These are phyloP conservation scores for Zymoseptoria tritici DNA, from an alignment of 2,329 filamentous ascomycete species.

Conservation along the genomic window DNA sequence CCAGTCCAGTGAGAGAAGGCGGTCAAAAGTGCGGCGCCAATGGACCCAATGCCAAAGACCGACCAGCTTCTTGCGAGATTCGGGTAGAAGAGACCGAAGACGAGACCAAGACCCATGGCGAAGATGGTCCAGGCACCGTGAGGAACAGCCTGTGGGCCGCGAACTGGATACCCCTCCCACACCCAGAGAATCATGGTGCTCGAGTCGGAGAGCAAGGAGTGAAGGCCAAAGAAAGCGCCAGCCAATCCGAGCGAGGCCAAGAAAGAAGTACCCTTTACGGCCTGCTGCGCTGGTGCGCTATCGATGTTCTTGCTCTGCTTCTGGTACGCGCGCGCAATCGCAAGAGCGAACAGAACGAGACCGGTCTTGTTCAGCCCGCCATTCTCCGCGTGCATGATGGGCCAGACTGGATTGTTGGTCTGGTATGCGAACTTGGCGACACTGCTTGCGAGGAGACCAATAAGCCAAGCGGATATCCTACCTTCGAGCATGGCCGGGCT, in stretches of 20 bases:
- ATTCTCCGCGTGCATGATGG: slow-evolving; percentile 80
- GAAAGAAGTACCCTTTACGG: slow-evolving; percentile 58
- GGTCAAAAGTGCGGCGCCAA: slow-evolving; percentile 73
- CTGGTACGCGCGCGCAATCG: slow-evolving; percentile 68
- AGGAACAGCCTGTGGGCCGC: slow-evolving; percentile 79
- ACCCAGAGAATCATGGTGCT: slow-evolving; percentile 99
- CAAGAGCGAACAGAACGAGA: slow-evolving; percentile 65
- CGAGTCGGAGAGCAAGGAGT: slow-evolving; percentile 89
- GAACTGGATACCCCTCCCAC: slow-evolving; percentile 91
- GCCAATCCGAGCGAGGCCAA: slow-evolving; percentile 72
- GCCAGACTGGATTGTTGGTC: slow-evolving; percentile 97
- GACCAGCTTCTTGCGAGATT: slow-evolving; percentile 68
- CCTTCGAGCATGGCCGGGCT: slow-evolving; percentile 72
- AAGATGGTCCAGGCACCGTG: slow-evolving; percentile 82
- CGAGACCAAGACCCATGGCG: slow-evolving; percentile 75
- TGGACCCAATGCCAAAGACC: slow-evolving; percentile 66
- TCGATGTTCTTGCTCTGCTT: slow-evolving; percentile 47
- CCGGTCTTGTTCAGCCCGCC: slow-evolving; percentile 89
- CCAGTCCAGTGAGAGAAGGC: slow-evolving; percentile 75
- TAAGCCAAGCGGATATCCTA: slow-evolving; percentile 69
- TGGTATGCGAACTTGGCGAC: slow-evolving; percentile 86
- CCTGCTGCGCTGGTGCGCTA: slow-evolving; percentile 41
- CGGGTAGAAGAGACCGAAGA: slow-evolving; percentile 68
- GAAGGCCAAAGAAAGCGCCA: slow-evolving; percentile 79
- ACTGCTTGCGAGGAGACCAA: slow-evolving; percentile 77